Base-by-base conservation (phyloP, 192 early-diverging fungal species). In the Rhizoclosmatium sp. region DNA sequence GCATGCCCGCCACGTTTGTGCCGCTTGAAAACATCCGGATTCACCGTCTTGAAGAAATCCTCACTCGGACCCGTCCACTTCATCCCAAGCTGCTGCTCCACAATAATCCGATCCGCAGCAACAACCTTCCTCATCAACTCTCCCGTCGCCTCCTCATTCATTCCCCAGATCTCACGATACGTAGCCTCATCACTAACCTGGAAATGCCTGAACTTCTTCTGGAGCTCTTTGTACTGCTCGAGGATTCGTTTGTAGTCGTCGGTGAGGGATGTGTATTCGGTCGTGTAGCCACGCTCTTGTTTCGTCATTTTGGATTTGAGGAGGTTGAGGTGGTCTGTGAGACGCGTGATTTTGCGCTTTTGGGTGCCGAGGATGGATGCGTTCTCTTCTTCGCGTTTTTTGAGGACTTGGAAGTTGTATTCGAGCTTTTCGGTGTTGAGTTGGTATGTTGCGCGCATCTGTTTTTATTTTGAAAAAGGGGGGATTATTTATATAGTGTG, bases 351-450 rank as follows among this genome's bases (percentile, higher is more conserved):
- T 68, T 88, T 88, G 60, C 89, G 78, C 76, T 91, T 91, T 71
- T 91, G 87, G 4, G 88, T 80, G n/a, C 82, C 81, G 3, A 91
- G 61, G 47, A 89, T 89, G n/a, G 85, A 87, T 2, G 83, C 84
- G 65, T 91, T 91, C 62, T 91, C 89, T 75, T 91, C 89, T 47
- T 91, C 89, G 47, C 89, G 81, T 74, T 91, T 91, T 77, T 89
- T 91, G 47, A 91, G 78, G 4, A 91, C 89, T 75, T 89, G 88
- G 46, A 83, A 89, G 79, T 91, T 91, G 78, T 91, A 91, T 74
- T 91, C 89, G 12, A 91, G 82, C 80, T 91, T 91, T 70, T 91
- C 89, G 2, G 84, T 86, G 71, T 91, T 91, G 19, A 91, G 80
- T 67, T 90, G 89, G 59, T 90, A 89, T 2, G 87, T 90, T 39